Percentiles rank a stretch among this genome's conserved stretches.
Conservation (phyloP, 2,329 filamentous ascomycete genomes). For the Pestalotiopsis sp. region DNA sequence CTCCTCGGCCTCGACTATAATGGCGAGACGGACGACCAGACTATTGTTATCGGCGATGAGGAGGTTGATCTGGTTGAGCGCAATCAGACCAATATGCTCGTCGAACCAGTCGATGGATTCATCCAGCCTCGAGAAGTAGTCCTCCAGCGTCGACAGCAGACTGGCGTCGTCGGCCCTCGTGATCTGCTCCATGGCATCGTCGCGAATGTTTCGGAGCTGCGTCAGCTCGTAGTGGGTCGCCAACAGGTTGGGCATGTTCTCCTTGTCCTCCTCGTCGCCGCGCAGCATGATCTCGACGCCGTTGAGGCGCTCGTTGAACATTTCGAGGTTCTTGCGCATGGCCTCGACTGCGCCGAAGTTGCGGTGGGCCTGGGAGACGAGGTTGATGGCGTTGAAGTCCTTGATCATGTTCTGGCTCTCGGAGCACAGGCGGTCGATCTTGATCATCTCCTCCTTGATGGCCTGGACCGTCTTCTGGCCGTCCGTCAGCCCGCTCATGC, state of each 20-base stretch:
- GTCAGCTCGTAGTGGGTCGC: conserved; percentile 91
- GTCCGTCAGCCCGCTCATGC: conserved; percentile 85
- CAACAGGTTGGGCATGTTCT: conserved; percentile 90
- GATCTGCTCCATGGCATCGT: conserved; percentile 97
- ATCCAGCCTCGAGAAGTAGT: conserved; percentile 86
- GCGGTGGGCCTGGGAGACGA: conserved; percentile 89
- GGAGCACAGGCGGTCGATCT: conserved; percentile 95
- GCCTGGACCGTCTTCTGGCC: conserved; percentile 88
- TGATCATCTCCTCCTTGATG: conserved; percentile 98
- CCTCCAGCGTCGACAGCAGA: conserved; percentile 78
- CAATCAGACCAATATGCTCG: conserved; percentile 86
- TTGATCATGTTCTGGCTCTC: conserved; percentile 97
- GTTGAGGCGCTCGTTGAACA: conserved; percentile 76
- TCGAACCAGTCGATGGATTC: conserved; percentile 93
- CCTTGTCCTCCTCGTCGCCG: conserved; percentile 81
- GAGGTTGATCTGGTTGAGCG: conserved; percentile 85
- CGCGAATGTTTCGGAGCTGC: conserved; percentile 86
- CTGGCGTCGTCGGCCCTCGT: conserved; percentile 71
- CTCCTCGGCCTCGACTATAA: conserved; percentile 94
- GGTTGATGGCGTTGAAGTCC: conserved; percentile 91
- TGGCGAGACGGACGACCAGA: conserved; percentile 84
- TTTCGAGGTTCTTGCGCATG: conserved; percentile 89
- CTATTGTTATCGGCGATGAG: conserved; percentile 85
- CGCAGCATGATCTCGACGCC: conserved; percentile 76
- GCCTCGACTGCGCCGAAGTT: conserved; percentile 94